Evolutionary conservation across 2,329 filamentous ascomycete species (phyloP), one percentile per base, ranked within the genome.

Genomic region (Xylariaceae sp.): DNA sequence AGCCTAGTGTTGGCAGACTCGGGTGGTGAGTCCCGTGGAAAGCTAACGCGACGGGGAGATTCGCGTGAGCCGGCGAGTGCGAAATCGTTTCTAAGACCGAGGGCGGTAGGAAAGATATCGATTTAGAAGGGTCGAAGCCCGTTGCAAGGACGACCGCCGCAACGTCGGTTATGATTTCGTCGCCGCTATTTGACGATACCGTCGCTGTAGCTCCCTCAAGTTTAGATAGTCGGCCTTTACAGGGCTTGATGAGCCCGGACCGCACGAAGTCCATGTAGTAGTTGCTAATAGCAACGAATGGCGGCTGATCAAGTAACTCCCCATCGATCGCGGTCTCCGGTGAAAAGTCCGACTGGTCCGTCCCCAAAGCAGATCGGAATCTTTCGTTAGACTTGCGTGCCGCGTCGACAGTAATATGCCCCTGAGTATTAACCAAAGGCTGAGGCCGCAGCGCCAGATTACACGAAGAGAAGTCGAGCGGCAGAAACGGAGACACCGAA

Each of bases 241-340:
- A 74, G 2, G 82, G 65, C 0, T 71, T 68, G 45, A 89, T 84
- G 10, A 77, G 69, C 0, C 84, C 83, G 0, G 81, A 82, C 30
- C 88, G 80, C 13, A 91, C 86, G 63, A 89, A 89, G 49, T 90
- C 86, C 26, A 79, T 70, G 64, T 95, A 94, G 55, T 80, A 80
- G 59, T 89, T 85, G 47, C 85, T 87, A 50, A 90, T 80, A 8
- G 84, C 83, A 5, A 91, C 72, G 65, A 84, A 88, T 0, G 84
- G 79, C 0, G 83, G 84, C n/a, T 77, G 70, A 1, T 74, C 67
- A 3, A 73, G 70, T 18, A 77, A 68, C 0, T 70, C 62, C 5
- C 66, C 68, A 1, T 69, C 66, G 5, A 80, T 68, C 50, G 64
- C 71, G n/a, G 73, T 68, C 29, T 68, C 66, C 18, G 64, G 69